A percentile compares a stretch with the other conserved stretches of the same genome.
Conservation (phyloP, 345 rosid genomes). For the Boechera retrofracta region DNA sequence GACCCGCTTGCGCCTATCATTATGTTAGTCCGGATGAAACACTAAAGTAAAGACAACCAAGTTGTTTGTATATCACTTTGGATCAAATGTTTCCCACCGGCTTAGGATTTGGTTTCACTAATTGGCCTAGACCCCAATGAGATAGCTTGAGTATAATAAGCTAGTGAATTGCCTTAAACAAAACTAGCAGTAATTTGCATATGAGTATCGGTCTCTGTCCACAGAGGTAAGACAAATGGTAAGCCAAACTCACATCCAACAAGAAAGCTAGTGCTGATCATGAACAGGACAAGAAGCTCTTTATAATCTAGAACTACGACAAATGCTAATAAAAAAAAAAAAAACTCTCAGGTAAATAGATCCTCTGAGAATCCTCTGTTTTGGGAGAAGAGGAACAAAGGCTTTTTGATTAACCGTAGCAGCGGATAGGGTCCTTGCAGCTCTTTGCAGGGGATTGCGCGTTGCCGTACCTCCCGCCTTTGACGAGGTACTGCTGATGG, state of each 20-base stretch:
- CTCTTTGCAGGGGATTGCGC: slow-evolving; percentile 78
- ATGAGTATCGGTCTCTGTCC: too few species aligned
- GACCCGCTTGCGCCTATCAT: too few species aligned
- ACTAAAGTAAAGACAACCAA: neutral
- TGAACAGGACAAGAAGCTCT: neutral
- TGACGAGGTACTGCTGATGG: slow-evolving; percentile 88
- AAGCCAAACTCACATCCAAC: slow-evolving; percentile 8
- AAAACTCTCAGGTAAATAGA: neutral
- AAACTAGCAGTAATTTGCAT: neutral
- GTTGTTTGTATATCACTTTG: neutral
- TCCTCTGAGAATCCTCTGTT: slow-evolving; percentile 12
- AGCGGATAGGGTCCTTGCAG: slow-evolving; percentile 88
- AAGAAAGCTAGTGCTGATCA: slow-evolving; percentile 5
- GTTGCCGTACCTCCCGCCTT: slow-evolving; percentile 81
- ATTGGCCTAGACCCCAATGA: neutral
- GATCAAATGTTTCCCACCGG: neutral
- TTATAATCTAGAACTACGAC: neutral
- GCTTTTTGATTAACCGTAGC: slow-evolving; percentile 70
- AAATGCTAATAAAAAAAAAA: too few species aligned
- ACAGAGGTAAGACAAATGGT: too few species aligned
- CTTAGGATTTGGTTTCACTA: neutral
- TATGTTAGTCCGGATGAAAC: neutral
- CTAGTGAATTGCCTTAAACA: neutral
- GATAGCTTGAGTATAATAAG: neutral
- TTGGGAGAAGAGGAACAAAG: neutral